Conservation (phyloP, 495 filamentous ascomycete genomes). For the Aspergillus cavernicola region DNA sequence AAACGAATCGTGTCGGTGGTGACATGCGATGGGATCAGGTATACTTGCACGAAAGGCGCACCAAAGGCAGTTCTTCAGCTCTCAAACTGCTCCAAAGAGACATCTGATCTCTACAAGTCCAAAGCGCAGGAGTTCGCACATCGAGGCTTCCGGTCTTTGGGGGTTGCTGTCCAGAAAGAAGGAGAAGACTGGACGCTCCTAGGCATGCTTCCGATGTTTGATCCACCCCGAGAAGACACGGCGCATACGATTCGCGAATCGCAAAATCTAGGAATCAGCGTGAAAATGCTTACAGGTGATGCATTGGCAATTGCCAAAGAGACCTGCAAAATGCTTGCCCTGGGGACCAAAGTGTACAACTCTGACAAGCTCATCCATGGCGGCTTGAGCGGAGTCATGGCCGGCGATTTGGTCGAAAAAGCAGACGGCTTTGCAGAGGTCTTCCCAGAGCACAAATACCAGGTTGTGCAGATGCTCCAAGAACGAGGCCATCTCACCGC, state of each 20-base stretch:
- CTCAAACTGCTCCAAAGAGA: slow-evolving; percentile 57
- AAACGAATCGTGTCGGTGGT: slow-evolving; percentile 67
- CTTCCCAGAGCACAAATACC: slow-evolving; percentile 97
- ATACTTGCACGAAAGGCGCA: slow-evolving; percentile 67
- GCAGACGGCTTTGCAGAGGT: slow-evolving; percentile 80
- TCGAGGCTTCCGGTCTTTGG: slow-evolving; percentile 71
- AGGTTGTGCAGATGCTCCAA: slow-evolving; percentile 94
- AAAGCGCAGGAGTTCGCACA: slow-evolving; percentile 71
- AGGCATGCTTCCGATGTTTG: slow-evolving; percentile 73
- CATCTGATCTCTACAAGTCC: slow-evolving; percentile 55
- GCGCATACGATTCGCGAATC: slow-evolving; percentile 71
- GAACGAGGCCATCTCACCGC: slow-evolving; percentile 94
- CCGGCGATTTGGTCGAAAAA: slow-evolving; percentile 67
- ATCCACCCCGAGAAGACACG: slow-evolving; percentile 72
- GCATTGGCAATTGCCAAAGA: slow-evolving; percentile 74
- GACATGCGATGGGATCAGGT: slow-evolving; percentile 57
- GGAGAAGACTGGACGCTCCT: slow-evolving; percentile 61
- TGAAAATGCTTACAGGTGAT: slow-evolving; percentile 76
- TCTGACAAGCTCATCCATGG: slow-evolving; percentile 68
- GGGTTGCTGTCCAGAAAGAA: slow-evolving; percentile 63
- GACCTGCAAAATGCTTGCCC: slow-evolving; percentile 71
- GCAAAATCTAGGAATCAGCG: slow-evolving; percentile 65
- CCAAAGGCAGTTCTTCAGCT: slow-evolving; percentile 68
- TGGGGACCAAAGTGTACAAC: slow-evolving; percentile 75
- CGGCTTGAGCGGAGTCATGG: slow-evolving; percentile 64